Conservation (phyloP, 2,329 filamentous ascomycete species). For the Pestalotiopsis sp. region DNA sequence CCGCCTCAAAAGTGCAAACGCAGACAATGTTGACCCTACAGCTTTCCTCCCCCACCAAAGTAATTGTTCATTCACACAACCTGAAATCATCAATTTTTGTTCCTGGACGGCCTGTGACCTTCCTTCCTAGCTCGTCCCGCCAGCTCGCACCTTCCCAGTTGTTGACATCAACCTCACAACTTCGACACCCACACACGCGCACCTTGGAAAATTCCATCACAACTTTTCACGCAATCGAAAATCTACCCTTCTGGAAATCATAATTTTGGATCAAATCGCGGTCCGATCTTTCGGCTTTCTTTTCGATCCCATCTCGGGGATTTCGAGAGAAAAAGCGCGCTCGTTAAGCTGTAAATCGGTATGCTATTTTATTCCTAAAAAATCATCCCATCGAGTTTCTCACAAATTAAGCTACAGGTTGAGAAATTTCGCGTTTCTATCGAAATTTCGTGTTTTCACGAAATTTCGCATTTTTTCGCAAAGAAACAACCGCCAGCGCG, state of each 20-base stretch:
- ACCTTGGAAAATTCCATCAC: not conserved
- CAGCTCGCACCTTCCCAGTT: not conserved
- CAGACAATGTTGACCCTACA: not conserved
- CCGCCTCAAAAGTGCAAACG: not conserved
- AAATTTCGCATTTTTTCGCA: too few relatives aligned
- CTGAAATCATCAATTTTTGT: not conserved
- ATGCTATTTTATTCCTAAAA: too few relatives aligned
- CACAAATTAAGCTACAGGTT: too few relatives aligned
- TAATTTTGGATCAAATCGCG: not conserved
- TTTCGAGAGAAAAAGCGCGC: too few relatives aligned
- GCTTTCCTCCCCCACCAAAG: not conserved
- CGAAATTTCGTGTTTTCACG: too few relatives aligned
- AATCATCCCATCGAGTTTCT: too few relatives aligned
- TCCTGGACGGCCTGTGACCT: not conserved
- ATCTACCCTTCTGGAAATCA: not conserved
- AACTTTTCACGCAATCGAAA: not conserved
- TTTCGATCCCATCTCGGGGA: too few relatives aligned
- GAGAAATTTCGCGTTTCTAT: too few relatives aligned
- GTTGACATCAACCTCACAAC: not conserved
- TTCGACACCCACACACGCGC: not conserved
- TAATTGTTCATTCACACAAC: not conserved
- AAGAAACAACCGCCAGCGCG: not conserved
- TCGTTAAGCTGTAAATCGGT: too few relatives aligned
- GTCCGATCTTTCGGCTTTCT: too few relatives aligned
- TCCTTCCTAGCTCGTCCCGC: not conserved